These are phyloP conservation scores for Populus hybrid DNA, from an alignment of 441 rosid species.

Conservation along the genomic window DNA sequence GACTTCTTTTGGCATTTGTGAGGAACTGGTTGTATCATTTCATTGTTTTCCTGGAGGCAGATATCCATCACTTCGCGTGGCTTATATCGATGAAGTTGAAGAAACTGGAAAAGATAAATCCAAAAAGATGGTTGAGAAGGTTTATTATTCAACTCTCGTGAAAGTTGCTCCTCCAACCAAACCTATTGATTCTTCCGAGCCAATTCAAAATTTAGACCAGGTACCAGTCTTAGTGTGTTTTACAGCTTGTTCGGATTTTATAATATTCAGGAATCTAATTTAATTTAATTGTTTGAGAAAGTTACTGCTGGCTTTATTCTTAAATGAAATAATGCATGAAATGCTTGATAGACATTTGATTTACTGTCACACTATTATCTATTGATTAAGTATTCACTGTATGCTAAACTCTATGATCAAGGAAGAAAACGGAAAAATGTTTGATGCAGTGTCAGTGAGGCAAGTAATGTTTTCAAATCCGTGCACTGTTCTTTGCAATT, in stretches of 20 bases:
- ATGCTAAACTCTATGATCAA: background rate
- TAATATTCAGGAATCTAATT: constrained; percentile 18
- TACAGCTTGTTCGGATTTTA: constrained; percentile 19
- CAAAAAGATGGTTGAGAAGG: constrained; percentile 64
- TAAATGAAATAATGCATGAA: background rate
- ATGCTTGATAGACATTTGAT: background rate
- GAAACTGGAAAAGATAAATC: constrained; percentile 64
- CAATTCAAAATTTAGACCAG: constrained; percentile 91
- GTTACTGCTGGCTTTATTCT: background rate
- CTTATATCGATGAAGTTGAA: constrained; percentile 81
- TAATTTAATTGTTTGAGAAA: background rate
- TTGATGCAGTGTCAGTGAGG: background rate
- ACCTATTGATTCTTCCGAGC: constrained; percentile 72
- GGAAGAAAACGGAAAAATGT: background rate
- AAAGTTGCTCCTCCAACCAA: constrained; percentile 83
- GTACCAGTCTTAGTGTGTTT: constrained; percentile 30
- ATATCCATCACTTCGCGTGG: constrained; percentile 88
- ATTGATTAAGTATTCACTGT: background rate
- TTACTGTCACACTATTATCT: background rate
- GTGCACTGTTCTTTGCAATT: background rate
- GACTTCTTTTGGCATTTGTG: constrained; percentile 1
- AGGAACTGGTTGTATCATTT: constrained; percentile 45
- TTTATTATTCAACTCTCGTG: constrained; percentile 79
- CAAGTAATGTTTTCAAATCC: background rate
- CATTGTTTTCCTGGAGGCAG: constrained; percentile 44